Conservation (phyloP, 768 basidiomycete genomes). For the Fomitopsis pulvina region DNA sequence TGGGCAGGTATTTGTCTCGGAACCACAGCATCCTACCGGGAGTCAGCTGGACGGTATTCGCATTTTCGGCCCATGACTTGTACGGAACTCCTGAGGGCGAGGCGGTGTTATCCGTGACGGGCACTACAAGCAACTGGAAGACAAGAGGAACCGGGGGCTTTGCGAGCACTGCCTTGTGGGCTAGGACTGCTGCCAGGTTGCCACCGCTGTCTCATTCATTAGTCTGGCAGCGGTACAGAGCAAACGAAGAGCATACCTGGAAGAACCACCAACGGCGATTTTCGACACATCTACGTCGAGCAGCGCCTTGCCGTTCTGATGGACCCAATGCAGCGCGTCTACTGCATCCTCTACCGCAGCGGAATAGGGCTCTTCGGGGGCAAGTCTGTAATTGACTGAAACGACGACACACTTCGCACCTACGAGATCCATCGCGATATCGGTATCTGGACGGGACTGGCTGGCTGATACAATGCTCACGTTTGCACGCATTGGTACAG, state of each 20-base stretch:
- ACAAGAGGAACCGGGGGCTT: conserved; percentile 45
- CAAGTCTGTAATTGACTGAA: conserved; percentile 66
- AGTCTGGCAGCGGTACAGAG: not conserved
- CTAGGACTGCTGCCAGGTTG: conserved; percentile 59
- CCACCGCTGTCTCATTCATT: conserved; percentile 44
- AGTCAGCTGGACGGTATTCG: conserved; percentile 50
- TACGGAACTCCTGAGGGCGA: conserved; percentile 30
- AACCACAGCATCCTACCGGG: conserved; percentile 73
- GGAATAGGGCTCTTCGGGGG: conserved; percentile 66
- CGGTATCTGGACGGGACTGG: not conserved
- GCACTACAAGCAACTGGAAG: conserved; percentile 64
- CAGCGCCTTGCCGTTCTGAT: conserved; percentile 36
- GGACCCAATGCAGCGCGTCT: conserved; percentile 60
- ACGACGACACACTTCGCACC: conserved; percentile 57
- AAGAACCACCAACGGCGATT: conserved; percentile 69
- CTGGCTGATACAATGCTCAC: conserved; percentile 26
- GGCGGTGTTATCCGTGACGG: conserved; percentile 69
- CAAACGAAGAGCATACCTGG: conserved; percentile 36
- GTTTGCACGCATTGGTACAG: conserved; percentile 50
- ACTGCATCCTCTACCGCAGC: conserved; percentile 65
- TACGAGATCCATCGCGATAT: too few relatives aligned
- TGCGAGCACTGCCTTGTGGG: conserved; percentile 51
- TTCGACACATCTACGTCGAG: conserved; percentile 44
- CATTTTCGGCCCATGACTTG: conserved; percentile 50
- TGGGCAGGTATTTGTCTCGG: conserved; percentile 60